Base-by-base conservation (phyloP, 768 basidiomycete species). In the Asterophora parasitica region DNA sequence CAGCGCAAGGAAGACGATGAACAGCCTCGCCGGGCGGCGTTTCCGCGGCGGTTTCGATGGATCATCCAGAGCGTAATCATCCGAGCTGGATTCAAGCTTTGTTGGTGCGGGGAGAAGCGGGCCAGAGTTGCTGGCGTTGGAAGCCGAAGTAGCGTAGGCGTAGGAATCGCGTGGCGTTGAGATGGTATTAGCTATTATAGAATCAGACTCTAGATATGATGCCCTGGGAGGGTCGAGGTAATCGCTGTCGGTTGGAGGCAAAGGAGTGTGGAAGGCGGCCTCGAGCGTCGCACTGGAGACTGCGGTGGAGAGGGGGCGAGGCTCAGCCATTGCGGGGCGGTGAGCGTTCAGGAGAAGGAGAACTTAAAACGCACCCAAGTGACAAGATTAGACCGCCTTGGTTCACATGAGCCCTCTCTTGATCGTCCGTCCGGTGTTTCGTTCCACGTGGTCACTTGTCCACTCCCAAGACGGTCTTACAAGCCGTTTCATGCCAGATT, bases 1-100 rank as follows among this genome's bases (percentile, higher is more conserved):
- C 10, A 74, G 54, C 19, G 71, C 64, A 16, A 74, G 54, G 17
- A 71, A 42, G 26, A 51, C 52, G 8, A 60, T 16, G 37, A 61
- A 10, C 19, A 59, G 37, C n/a, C n/a, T n/a, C n/a, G n/a, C n/a
- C 11, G 51, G 53, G 13, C 58, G 52, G 12, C 53, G 51, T 28
- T 52, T 59, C 10, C 32, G 53, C 37, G 55, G n/a, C n/a, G n/a
- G n/a, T n/a, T n/a, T n/a, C n/a, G n/a, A n/a, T n/a, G n/a, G n/a
- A n/a, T n/a, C n/a, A n/a, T n/a, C n/a, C n/a, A n/a, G n/a, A n/a
- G n/a, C n/a, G n/a, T n/a, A n/a, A n/a, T n/a, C n/a, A n/a, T n/a
- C n/a, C n/a, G n/a, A n/a, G 6, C 43, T 30, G 7, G 36, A 28
- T 42, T 56, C 54, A 3, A 33, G 33, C 44, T 49, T 58, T 13